Percentiles rank a stretch among this genome's conserved stretches.
These are phyloP conservation scores for Maudiozyma pseudohumilis DNA, from an alignment of 805 yeast genomes.

Conservation along the genomic window DNA sequence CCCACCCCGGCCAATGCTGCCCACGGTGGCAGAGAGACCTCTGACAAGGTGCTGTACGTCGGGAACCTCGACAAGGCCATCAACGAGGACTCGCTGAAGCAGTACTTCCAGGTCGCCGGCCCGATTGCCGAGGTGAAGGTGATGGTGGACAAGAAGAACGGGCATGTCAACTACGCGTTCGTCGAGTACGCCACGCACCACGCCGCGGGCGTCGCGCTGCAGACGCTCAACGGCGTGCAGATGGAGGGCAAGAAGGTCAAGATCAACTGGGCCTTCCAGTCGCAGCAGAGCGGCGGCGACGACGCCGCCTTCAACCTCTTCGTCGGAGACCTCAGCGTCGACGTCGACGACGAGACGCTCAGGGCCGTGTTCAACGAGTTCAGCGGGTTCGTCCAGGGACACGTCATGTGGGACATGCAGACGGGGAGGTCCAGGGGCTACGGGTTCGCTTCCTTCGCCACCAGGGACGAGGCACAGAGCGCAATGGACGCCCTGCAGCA, in stretches of 20 bases:
- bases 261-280: conserved; percentile 78
- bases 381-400: conserved; percentile 63
- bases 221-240: conserved; percentile 47
- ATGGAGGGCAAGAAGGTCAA: conserved; percentile 47
- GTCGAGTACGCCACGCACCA: conserved; percentile 55
- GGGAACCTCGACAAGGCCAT: conserved; percentile 62
- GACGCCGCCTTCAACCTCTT: conserved; percentile 63
- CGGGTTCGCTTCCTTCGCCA: conserved; percentile 74
- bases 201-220: conserved; percentile 54
- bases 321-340: conserved; percentile 78
- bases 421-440: conserved; percentile 87
- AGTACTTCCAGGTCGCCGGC: conserved; percentile 53
- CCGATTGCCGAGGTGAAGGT: conserved; percentile 57
- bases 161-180: conserved; percentile 73
- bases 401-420: conserved; percentile 97
- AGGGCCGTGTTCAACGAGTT: conserved; percentile 46
- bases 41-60: conserved; percentile 64
- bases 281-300: conserved; percentile 51
- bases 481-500: conserved; percentile 74
- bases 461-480: conserved; percentile 57
- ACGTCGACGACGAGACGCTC: conserved; percentile 70
- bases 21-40: conserved; percentile 74
- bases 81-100: conserved; percentile 51
- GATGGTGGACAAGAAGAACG: conserved; percentile 63
- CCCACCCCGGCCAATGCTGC: conserved; percentile 71